Base-by-base conservation (phyloP, 148 eudicot genomes). In the Salicornia ramosissima region DNA sequence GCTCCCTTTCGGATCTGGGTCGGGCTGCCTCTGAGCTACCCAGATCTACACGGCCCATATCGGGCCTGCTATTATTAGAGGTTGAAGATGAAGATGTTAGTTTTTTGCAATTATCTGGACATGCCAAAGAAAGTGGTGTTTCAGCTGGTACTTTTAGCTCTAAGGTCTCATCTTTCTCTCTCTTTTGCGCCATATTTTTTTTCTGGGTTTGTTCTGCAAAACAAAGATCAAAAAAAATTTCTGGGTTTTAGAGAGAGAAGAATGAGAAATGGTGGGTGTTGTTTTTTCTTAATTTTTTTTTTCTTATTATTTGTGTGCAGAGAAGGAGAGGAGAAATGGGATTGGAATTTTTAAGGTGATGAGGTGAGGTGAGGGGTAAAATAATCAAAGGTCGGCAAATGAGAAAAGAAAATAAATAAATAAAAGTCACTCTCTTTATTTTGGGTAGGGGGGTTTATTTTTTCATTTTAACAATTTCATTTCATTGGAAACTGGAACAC, bases 131-230 rank as follows among this genome's bases (percentile, higher is more conserved):
- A 63, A 36, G 66, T 22, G 80, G 69, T 33, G 80, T 53, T n/a
- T 82, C 74, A 2, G 86, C 53, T n/a, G 87, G 84, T 26, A 87
- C 86, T 65, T 87, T 75, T 65, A 86, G 89, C 78, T 89, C 96
- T 6, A 81, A 5, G 19, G 86, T 83, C 69, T 87, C 89, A 45
- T 85, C 89, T 58, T 82, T 83, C 65, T 89, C 96, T 80, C 89
- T 80, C 60, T 87, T 82, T 58, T 87, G 91, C 34, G 96, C 83
- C 91, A 85, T 85, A 25, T 2, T 34, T 45, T 58, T 21, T 51
- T 49, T 28, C 28, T 19, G 45, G 56, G 29, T 51, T 39, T 59
- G 40, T 56, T 54, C n/a, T 29, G 54, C 18, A 46, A 46, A 46
- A 46, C 3, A 11, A 46, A 3, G 0, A 13, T 12, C 15, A 70